Conservation (phyloP, 1,139 yeast species). For the Meyerozyma guilliermondii region DNA sequence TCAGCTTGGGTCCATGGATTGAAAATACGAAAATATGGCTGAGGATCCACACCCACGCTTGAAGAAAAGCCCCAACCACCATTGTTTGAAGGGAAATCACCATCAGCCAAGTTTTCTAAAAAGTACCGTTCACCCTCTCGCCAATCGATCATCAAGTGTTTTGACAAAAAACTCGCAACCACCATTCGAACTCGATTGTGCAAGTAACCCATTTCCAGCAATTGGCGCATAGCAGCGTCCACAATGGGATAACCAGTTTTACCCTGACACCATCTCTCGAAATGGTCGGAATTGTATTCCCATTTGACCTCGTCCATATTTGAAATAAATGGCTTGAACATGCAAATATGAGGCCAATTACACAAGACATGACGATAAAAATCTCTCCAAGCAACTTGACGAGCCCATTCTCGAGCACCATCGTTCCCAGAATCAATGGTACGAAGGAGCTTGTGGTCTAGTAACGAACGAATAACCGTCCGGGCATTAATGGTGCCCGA, state of each 20-base stretch:
- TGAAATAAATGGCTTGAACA: slow-evolving; percentile 46
- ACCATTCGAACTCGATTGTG: slow-evolving; percentile 53
- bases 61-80: slow-evolving; percentile 58
- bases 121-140: slow-evolving; percentile 51
- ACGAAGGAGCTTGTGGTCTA: slow-evolving; percentile 18
- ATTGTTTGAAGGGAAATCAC: slow-evolving; percentile 49
- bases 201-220: slow-evolving; percentile 46
- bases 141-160: slow-evolving; percentile 51
- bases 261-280: slow-evolving; percentile 47
- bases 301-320: slow-evolving; percentile 34
- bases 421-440: slow-evolving; percentile 21
- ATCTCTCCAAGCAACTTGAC: slow-evolving; percentile 57
- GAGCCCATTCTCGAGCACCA: slow-evolving; percentile 38
- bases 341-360: slow-evolving; percentile 47
- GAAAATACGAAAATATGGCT: slow-evolving; percentile 52
- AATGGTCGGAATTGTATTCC: slow-evolving; percentile 35
- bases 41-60: slow-evolving; percentile 49
- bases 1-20: slow-evolving; percentile 49
- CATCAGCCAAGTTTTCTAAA: slow-evolving; percentile 43
- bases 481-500: slow-evolving; percentile 44
- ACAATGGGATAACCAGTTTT: slow-evolving; percentile 51
- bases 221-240: slow-evolving; percentile 53
- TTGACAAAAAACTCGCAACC: slow-evolving; percentile 47
- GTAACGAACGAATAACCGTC: slow-evolving; percentile 24
- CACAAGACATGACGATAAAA: slow-evolving; percentile 46